Evolutionary conservation across 106 monocot species (phyloP).

Genomic region (Xerophyta viscosa): DNA sequence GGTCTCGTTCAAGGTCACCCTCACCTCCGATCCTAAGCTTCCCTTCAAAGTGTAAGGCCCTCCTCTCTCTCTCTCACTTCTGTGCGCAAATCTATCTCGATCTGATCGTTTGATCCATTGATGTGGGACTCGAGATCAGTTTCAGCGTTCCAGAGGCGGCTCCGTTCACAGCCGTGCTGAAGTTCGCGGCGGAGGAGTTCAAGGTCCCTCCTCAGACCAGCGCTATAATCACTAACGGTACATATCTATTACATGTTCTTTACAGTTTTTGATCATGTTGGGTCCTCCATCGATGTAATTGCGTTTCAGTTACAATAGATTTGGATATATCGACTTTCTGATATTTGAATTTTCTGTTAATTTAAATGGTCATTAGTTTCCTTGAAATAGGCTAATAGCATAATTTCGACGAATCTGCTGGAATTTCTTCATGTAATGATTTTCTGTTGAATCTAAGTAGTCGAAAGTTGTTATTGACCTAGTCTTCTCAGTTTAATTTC

Average conservation of each 20-base stretch:
- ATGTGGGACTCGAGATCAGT: constrained; percentile 24
- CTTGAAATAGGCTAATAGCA: too few species aligned
- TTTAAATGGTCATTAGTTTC: too few species aligned
- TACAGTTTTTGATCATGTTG: too few species aligned
- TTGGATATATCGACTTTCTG: neutral
- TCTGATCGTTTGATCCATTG: neutral
- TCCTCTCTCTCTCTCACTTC: neutral
- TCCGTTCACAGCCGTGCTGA: constrained; percentile 97
- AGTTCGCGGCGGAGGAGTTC: constrained; percentile 97
- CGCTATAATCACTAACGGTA: constrained; percentile 97
- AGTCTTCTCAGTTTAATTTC: too few species aligned
- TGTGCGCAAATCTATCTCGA: neutral
- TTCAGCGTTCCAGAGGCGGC: constrained; percentile 98
- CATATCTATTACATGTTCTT: neutral
- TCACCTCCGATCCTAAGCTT: constrained; percentile 96
- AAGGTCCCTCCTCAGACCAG: constrained; percentile 98
- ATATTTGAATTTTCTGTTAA: too few species aligned
- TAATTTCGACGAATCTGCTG: too few species aligned
- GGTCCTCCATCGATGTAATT: too few species aligned
- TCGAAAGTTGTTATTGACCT: too few species aligned
- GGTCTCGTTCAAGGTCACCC: constrained; percentile 91
- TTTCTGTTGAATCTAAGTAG: too few species aligned
- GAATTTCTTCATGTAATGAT: too few species aligned
- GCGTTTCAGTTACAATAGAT: neutral
- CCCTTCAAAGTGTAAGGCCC: constrained; percentile 83